A percentile compares a stretch with the other conserved stretches of the same genome.
phyloP scores from a whole-genome alignment of 306 rosid genomes.

The Sphenostylis stenocarpa region DNA sequence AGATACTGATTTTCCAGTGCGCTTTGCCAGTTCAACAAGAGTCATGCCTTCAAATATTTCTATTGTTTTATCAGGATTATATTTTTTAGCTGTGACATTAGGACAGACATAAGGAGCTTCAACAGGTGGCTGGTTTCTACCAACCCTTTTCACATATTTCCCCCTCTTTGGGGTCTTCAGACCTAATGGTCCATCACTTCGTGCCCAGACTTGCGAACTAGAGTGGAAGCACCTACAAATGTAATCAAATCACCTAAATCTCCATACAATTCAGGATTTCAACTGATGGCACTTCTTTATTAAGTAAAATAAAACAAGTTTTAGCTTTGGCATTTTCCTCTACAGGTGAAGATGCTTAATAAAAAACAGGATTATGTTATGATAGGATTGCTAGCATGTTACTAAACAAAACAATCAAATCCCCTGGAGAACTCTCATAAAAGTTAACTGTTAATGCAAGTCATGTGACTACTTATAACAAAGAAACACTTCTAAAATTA shows the following conservation, averaged over 20 bases:
- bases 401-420: background rate
- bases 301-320: background rate
- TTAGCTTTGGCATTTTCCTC: conserved; percentile 17
- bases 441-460: background rate
- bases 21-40: conserved; percentile 77
- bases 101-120: conserved; percentile 76
- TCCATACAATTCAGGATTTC: background rate
- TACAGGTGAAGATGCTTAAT: conserved; percentile 2
- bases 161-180: conserved; percentile 61
- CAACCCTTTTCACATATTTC: conserved; percentile 59
- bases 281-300: conserved; percentile 19
- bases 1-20: conserved; percentile 62
- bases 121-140: conserved; percentile 65
- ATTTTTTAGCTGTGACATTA: conserved; percentile 48
- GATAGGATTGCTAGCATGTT: background rate
- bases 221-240: conserved; percentile 67
- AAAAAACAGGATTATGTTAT: conserved; percentile 2
- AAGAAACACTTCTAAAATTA: background rate
- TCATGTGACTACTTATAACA: background rate
- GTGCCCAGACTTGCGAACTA: conserved; percentile 51
- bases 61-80: conserved; percentile 57
- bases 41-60: conserved; percentile 97
- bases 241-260: conserved; percentile 17
- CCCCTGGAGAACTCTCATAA: background rate
- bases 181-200: conserved; percentile 53